Evolutionary conservation across 345 rosid genomes (phyloP).

Genomic region (Lepidium sativum): DNA sequence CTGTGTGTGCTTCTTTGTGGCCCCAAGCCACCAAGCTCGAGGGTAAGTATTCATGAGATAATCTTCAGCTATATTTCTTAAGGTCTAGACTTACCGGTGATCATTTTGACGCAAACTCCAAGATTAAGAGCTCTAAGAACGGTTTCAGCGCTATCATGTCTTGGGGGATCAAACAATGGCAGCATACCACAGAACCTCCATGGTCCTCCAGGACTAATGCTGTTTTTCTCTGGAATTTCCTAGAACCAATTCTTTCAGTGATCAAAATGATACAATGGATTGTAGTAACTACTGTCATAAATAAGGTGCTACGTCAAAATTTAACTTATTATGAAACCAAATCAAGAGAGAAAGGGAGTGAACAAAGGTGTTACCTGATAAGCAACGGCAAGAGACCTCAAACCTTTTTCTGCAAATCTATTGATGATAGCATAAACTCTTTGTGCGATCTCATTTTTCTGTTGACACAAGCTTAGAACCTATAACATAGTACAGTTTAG

Average conservation of each 20-base stretch:
- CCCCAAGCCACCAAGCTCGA: not conserved
- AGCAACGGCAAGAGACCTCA: constrained; percentile 87
- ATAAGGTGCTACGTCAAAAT: not conserved
- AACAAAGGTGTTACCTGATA: constrained; percentile 47
- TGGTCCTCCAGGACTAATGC: constrained; percentile 76
- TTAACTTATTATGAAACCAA: not conserved
- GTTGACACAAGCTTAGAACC: constrained; percentile 66
- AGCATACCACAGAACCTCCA: constrained; percentile 87
- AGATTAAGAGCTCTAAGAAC: constrained; percentile 87
- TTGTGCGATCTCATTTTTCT: constrained; percentile 48
- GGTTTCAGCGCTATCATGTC: constrained; percentile 97
- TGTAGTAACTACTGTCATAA: not conserved
- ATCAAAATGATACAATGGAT: constrained; percentile 3
- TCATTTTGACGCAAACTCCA: constrained; percentile 95
- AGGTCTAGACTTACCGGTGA: constrained; percentile 48
- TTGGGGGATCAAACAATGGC: constrained; percentile 96
- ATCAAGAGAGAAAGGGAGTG: constrained; percentile 1
- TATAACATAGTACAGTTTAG: constrained; percentile 17
- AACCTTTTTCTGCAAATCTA: constrained; percentile 88
- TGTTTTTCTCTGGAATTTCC: constrained; percentile 77
- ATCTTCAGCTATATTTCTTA: not conserved
- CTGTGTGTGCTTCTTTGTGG: not conserved
- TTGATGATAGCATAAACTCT: constrained; percentile 72
- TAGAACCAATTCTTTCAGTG: constrained; percentile 17
- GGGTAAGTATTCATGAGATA: not conserved